A percentile compares a stretch with the other conserved stretches of the same genome.
These are phyloP conservation scores for Saturnispora galanensis DNA, from an alignment of 805 yeast species.

Conservation along the genomic window DNA sequence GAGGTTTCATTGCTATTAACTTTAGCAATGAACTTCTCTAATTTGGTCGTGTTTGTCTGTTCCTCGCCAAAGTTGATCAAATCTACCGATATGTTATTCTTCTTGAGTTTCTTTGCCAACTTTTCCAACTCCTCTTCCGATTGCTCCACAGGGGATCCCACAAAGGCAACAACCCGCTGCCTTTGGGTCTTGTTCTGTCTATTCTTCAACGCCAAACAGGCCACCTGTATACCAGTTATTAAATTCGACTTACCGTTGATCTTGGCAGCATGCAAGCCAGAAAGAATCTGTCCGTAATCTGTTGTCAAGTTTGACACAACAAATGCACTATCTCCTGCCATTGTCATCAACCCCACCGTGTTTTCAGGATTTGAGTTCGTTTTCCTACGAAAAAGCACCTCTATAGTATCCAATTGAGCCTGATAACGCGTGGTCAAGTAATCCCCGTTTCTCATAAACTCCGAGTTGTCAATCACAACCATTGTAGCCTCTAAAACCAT, in stretches of 20 bases:
- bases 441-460: slow-evolving; percentile 93
- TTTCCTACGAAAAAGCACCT: slow-evolving; percentile 76
- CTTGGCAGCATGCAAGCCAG: slow-evolving; percentile 73
- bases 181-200: slow-evolving; percentile 90
- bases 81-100: slow-evolving; percentile 85
- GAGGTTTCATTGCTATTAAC: slow-evolving; percentile 71
- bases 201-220: slow-evolving; percentile 87
- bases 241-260: slow-evolving; percentile 62
- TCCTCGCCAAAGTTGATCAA: slow-evolving; percentile 90
- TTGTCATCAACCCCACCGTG: slow-evolving; percentile 83
- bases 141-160: slow-evolving; percentile 76
- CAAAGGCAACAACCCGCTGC: slow-evolving; percentile 83
- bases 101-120: slow-evolving; percentile 86
- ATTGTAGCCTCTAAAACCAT: slow-evolving; percentile 97
- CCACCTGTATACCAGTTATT: slow-evolving; percentile 83
- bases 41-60: slow-evolving; percentile 58
- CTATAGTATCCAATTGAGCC: slow-evolving; percentile 87
- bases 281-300: slow-evolving; percentile 75
- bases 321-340: slow-evolving; percentile 77
- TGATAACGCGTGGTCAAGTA: slow-evolving; percentile 79
- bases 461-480: slow-evolving; percentile 92
- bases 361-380: slow-evolving; percentile 86
- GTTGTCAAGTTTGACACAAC: slow-evolving; percentile 84
- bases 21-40: slow-evolving; percentile 66
- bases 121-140: slow-evolving; percentile 62